Evolutionary conservation across 495 filamentous ascomycete species (phyloP).

Genomic region (Hyaloscypha hepaticicola): DNA sequence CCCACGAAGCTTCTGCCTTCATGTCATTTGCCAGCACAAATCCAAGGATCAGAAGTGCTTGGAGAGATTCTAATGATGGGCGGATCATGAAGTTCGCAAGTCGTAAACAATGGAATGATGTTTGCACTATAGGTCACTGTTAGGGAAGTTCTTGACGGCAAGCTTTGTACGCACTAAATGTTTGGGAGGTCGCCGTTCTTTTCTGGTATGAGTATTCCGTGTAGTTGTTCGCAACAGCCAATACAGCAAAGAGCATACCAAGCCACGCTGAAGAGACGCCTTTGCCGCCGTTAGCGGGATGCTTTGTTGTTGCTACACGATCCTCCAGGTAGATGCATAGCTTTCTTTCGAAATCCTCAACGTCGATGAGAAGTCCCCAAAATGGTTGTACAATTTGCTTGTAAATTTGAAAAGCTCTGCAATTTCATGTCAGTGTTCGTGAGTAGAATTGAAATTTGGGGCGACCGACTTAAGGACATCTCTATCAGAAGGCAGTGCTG

Average conservation of each 20-base stretch:
- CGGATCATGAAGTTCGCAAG: slow-evolving; percentile 53
- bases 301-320: slow-evolving; percentile 44
- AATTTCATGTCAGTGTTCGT: background rate
- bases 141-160: background rate
- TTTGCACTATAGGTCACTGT: slow-evolving; percentile 47
- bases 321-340: slow-evolving; percentile 67
- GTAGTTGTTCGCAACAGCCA: slow-evolving; percentile 81
- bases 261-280: slow-evolving; percentile 66
- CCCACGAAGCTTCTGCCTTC: slow-evolving; percentile 60
- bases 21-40: slow-evolving; percentile 58
- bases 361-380: slow-evolving; percentile 75
- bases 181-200: slow-evolving; percentile 49
- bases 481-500: slow-evolving; percentile 61
- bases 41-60: slow-evolving; percentile 52
- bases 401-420: slow-evolving; percentile 69
- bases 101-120: slow-evolving; percentile 55
- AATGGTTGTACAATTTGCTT: slow-evolving; percentile 74
- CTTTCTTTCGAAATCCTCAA: slow-evolving; percentile 62
- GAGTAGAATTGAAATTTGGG: background rate
- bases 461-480: slow-evolving; percentile 52
- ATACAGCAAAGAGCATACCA: slow-evolving; percentile 72
- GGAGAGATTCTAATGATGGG: slow-evolving; percentile 57
- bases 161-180: slow-evolving; percentile 18
- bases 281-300: slow-evolving; percentile 44
- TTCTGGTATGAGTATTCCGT: slow-evolving; percentile 63